Evolutionary conservation across 2,329 filamentous ascomycete genomes (phyloP).

Genomic region (Coniochaeta ligniaria): DNA sequence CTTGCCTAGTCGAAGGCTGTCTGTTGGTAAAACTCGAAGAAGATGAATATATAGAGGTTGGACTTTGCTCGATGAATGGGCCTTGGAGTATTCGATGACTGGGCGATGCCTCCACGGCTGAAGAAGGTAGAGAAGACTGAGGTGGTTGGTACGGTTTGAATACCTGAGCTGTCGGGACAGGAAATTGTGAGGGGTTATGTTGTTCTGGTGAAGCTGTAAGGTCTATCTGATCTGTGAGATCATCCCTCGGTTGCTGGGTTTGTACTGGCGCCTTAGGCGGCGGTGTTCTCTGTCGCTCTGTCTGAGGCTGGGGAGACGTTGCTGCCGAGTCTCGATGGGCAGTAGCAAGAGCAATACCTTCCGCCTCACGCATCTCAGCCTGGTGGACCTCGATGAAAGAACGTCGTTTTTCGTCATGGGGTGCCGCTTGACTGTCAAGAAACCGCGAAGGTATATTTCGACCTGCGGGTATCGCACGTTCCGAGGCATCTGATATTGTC

Average conservation of each 20-base stretch:
- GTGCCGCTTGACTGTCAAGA: slow-evolving; percentile 24
- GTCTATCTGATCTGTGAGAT: neutral
- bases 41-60: slow-evolving; percentile 22
- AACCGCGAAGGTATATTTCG: slow-evolving; percentile 21
- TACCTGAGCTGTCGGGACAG: neutral
- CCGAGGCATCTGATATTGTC: slow-evolving; percentile 19
- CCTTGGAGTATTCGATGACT: slow-evolving; percentile 3
- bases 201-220: neutral
- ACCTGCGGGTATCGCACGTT: slow-evolving; percentile 22
- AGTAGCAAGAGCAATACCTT: slow-evolving; percentile 51
- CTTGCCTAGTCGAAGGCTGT: slow-evolving; percentile 14
- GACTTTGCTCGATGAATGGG: slow-evolving; percentile 30
- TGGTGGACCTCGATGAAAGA: slow-evolving; percentile 53
- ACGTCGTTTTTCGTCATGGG: slow-evolving; percentile 44
- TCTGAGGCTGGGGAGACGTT: slow-evolving; percentile 1
- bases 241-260: neutral
- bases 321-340: slow-evolving; percentile 26
- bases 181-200: neutral
- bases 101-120: slow-evolving; percentile 3
- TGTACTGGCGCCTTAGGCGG: neutral
- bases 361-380: slow-evolving; percentile 53
- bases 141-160: neutral
- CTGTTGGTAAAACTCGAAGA: slow-evolving; percentile 17
- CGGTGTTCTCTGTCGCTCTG: neutral
- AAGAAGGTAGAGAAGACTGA: neutral